Evolutionary conservation across 176 grass and related monocot genomes (phyloP).

Genomic region (Areca catechu): DNA sequence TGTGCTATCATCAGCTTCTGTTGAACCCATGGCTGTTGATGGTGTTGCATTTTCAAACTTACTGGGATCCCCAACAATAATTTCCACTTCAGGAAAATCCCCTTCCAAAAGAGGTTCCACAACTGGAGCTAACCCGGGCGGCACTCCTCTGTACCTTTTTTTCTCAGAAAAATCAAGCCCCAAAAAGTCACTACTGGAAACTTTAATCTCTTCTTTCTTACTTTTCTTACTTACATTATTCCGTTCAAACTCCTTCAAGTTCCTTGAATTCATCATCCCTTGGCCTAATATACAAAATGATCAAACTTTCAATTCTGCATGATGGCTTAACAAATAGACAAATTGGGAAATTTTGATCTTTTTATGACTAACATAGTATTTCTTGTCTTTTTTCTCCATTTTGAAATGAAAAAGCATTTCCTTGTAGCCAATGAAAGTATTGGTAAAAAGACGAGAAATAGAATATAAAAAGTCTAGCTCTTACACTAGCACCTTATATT

Average conservation of each 20-base stretch:
- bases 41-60: slow-evolving; percentile 23
- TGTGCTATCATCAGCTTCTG: no score
- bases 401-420: no score
- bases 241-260: neutral
- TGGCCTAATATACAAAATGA: neutral
- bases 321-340: no score
- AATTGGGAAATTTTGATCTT: neutral
- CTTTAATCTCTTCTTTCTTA: slow-evolving; percentile 1
- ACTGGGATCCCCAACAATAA: slow-evolving; percentile 40
- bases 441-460: no score
- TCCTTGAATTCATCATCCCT: neutral
- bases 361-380: neutral
- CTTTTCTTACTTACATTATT: slow-evolving; percentile 5
- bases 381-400: no score
- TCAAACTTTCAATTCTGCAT: no score
- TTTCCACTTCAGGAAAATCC: slow-evolving; percentile 26
- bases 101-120: slow-evolving; percentile 12
- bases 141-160: slow-evolving; percentile 13
- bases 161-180: slow-evolving; percentile 20
- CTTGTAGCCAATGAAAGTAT: no score
- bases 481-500: no score
- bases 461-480: no score
- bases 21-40: neutral
- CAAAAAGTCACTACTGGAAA: slow-evolving; percentile 13
- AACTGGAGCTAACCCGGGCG: slow-evolving; percentile 19